Percentiles rank a stretch among this genome's conserved stretches.
Evolutionary conservation across 129 eudicot species (phyloP).

Genomic region (Lactuca sativa): DNA sequence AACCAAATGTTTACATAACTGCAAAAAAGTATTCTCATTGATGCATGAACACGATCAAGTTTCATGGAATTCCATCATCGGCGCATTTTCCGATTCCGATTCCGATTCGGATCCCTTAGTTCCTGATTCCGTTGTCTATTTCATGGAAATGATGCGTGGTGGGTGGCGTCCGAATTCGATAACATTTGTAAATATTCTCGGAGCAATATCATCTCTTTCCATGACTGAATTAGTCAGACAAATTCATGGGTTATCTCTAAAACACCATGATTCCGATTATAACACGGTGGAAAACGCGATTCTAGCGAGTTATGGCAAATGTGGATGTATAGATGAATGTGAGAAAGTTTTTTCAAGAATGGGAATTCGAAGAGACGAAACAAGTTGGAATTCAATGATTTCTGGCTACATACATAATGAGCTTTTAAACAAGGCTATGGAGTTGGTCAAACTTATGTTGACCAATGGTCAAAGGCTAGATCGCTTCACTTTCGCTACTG

Average conservation of each 20-base stretch:
- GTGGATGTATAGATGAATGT: constrained; percentile 61
- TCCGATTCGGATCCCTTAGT: constrained; percentile 8
- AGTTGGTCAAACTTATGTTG: constrained; percentile 65
- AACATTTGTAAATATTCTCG: constrained; percentile 70
- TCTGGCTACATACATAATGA: constrained; percentile 81
- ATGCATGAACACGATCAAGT: constrained; percentile 77
- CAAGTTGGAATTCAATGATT: constrained; percentile 86
- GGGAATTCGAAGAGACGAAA: constrained; percentile 62
- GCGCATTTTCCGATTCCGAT: constrained; percentile 60
- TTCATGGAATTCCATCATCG: constrained; percentile 86
- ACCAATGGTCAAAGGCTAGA: constrained; percentile 71
- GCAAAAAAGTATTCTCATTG: constrained; percentile 59
- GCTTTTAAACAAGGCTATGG: constrained; percentile 59
- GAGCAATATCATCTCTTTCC: constrained; percentile 60
- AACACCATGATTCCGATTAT: constrained; percentile 39
- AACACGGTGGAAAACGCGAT: constrained; percentile 60
- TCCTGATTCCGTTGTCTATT: constrained; percentile 50
- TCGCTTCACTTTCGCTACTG: constrained; percentile 81
- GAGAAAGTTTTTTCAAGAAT: constrained; percentile 69
- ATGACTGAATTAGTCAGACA: constrained; percentile 49
- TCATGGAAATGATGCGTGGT: constrained; percentile 63
- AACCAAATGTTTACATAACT: constrained; percentile 43
- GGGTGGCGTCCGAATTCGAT: constrained; percentile 60
- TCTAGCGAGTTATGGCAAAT: constrained; percentile 75
- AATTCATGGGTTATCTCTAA: constrained; percentile 61